phyloP scores from a whole-genome alignment of 208 protist species.

The Porcisia deanei region DNA sequence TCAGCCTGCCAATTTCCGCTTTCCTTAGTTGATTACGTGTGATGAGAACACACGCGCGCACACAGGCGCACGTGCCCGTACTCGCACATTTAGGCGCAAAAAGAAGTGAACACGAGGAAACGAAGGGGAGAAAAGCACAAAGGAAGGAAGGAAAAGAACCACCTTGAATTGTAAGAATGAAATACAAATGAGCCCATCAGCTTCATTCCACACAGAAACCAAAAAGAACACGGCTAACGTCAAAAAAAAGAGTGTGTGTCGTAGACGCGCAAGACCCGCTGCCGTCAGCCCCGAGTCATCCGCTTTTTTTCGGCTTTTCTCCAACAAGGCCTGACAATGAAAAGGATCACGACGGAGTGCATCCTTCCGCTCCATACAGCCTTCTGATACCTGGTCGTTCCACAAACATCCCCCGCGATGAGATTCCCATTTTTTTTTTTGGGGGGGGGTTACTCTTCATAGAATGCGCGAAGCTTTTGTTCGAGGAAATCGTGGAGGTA shows the following conservation, averaged over 20 bases:
- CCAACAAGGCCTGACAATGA: background rate
- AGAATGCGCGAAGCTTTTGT: too few relatives aligned
- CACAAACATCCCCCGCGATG: too few relatives aligned
- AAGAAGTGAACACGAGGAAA: constrained; percentile 1
- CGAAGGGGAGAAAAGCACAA: constrained; percentile 6
- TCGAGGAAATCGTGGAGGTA: too few relatives aligned
- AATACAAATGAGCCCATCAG: background rate
- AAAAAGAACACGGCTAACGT: constrained; percentile 7
- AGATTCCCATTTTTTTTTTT: too few relatives aligned
- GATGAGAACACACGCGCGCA: constrained; percentile 4
- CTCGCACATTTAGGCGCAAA: background rate
- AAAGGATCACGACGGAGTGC: background rate
- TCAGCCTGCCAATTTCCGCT: background rate
- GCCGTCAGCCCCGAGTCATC: background rate
- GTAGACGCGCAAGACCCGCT: background rate
- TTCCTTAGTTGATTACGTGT: constrained; percentile 9
- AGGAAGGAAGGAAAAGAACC: background rate
- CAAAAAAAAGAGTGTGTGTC: constrained; percentile 1
- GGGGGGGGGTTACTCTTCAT: too few relatives aligned
- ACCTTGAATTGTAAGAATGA: constrained; percentile 7
- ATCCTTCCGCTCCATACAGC: background rate
- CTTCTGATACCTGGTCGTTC: background rate
- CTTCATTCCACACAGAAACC: background rate
- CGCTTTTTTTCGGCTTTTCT: background rate
- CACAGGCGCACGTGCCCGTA: background rate